A percentile compares a stretch with the other conserved stretches of the same genome.
Evolutionary conservation across 169 alveolate genomes (phyloP).

Genomic region (Plasmodium inui): DNA sequence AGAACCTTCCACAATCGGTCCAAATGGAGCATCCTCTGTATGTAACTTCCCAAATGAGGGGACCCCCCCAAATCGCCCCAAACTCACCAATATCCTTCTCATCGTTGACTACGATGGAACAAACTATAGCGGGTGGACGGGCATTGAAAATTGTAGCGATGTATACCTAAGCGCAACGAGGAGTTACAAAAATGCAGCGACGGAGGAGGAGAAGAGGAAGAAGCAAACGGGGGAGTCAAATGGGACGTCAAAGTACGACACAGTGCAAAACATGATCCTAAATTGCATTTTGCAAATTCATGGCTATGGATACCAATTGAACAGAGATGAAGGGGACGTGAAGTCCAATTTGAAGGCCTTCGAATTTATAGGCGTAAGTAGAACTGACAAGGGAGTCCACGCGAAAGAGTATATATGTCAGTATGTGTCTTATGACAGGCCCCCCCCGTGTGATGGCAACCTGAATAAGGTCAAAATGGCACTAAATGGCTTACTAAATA

Average conservation of each 20-base stretch:
- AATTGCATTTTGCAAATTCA: constrained; percentile 80
- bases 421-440: constrained; percentile 80
- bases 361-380: constrained; percentile 82
- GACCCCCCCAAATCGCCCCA: neutral
- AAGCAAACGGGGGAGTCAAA: neutral
- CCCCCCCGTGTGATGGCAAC: constrained; percentile 79
- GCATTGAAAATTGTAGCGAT: constrained; percentile 75
- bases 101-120: constrained; percentile 83
- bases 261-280: constrained; percentile 76
- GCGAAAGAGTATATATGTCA: constrained; percentile 84
- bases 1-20: no score
- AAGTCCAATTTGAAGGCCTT: constrained; percentile 39
- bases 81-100: constrained; percentile 78
- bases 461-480: constrained; percentile 73
- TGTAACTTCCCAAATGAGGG: neutral
- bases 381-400: constrained; percentile 87
- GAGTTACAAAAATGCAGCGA: constrained; percentile 14
- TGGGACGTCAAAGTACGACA: neutral
- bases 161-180: constrained; percentile 28
- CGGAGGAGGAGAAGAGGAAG: neutral
- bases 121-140: constrained; percentile 81
- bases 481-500: constrained; percentile 78
- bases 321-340: neutral
- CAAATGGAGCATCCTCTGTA: neutral
- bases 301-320: constrained; percentile 74